Base-by-base conservation (phyloP, 2,329 filamentous ascomycete species). In the Venturia carpophila region DNA sequence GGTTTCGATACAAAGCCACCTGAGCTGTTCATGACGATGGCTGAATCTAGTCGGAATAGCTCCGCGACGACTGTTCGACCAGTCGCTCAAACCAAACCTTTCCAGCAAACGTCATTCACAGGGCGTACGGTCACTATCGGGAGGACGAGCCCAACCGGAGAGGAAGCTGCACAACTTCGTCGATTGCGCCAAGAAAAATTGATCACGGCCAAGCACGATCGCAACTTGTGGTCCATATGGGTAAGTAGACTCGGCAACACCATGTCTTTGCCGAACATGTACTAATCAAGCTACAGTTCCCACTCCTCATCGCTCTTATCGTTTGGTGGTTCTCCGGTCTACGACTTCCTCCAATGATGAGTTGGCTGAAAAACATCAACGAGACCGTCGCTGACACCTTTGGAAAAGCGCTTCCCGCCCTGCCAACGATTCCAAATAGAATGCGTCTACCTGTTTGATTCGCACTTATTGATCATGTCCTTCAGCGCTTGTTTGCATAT, bases 221-320 rank as follows among this genome's bases (percentile, higher is more conserved):
- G 78, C 66, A 82, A 82, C 67, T 73, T 82, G n/a, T 82, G 80
- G 70, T 80, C 81, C 70, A 74, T 83, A 68, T 83, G 80, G 80
- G 80, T 82, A 75, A 74, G 79, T 74, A 24, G n/a, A 19, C 27
- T 15, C 4, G 11, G 45, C 30, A 21, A 3, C 34, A 10, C 10
- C 21, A 24, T 21, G 37, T 3, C 24, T 27, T 15, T 30, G 9
- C 13, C 49, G n/a, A 24, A 52, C 64, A 21, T 21, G 52, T 34
- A 27, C 42, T 61, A 62, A 60, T 41, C 13, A 21, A 34, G 19
- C n/a, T 21, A 5, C 24, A 65, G 64, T 42, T 65, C 30, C 64
- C 64, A 37, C 64, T 65, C n/a, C 39, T 65, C 34, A 52, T 65
- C n/a, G 42, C 34, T 21, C 39, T 65, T n/a, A 21, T 65, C 21